phyloP scores from a whole-genome alignment of 768 basidiomycete genomes.

The Amanita fuliginea region DNA sequence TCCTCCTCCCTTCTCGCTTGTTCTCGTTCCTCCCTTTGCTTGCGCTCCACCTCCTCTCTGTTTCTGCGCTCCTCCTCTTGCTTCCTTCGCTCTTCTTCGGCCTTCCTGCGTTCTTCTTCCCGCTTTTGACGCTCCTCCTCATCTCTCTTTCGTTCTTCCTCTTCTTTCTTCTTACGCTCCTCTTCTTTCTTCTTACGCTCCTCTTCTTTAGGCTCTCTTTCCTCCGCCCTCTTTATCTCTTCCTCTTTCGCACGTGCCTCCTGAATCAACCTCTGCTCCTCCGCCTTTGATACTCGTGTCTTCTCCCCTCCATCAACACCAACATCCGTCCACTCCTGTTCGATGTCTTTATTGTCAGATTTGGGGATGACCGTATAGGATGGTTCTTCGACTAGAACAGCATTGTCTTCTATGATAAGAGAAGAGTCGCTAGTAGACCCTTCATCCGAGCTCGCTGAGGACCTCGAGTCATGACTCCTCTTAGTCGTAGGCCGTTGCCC shows the following conservation, averaged over 20 bases:
- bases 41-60: neutral
- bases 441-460: neutral
- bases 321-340: conserved; percentile 6
- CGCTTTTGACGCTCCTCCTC: neutral
- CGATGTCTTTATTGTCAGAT: neutral
- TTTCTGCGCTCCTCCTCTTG: neutral
- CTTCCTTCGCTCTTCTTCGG: neutral
- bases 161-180: neutral
- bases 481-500: neutral
- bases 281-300: neutral
- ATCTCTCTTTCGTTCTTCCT: neutral
- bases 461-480: neutral
- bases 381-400: conserved; percentile 2
- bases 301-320: neutral
- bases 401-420: neutral
- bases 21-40: neutral
- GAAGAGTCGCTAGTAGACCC: neutral
- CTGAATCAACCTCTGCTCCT: neutral
- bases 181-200: neutral
- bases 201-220: neutral
- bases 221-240: neutral
- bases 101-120: neutral
- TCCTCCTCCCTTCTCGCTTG: neutral
- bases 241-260: neutral
- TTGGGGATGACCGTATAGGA: conserved; percentile 3